These are phyloP conservation scores for Chlorociboria aeruginascens DNA, from an alignment of 495 filamentous ascomycete species.

Conservation along the genomic window DNA sequence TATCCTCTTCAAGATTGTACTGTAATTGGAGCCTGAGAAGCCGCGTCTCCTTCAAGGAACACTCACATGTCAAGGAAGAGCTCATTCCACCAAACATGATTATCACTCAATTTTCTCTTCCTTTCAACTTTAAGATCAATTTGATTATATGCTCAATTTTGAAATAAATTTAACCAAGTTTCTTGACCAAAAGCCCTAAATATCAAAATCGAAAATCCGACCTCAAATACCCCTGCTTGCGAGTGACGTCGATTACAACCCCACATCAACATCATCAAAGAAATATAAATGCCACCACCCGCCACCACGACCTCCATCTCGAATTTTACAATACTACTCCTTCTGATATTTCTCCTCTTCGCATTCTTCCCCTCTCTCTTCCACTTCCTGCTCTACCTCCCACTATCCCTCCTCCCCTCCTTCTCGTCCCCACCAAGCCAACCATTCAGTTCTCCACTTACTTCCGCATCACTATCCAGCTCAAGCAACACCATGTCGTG, in stretches of 20 bases:
- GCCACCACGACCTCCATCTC: conserved; percentile 8
- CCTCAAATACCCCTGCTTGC: conserved; percentile 1
- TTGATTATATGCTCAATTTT: too few relatives aligned
- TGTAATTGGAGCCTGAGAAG: background rate
- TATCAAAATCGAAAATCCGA: background rate
- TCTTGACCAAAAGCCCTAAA: background rate
- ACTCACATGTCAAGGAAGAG: background rate
- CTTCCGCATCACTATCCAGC: conserved; percentile 2
- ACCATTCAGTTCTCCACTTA: background rate
- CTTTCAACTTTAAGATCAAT: too few relatives aligned
- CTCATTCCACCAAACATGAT: too few relatives aligned
- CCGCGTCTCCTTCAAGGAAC: background rate
- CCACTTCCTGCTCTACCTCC: conserved; percentile 29
- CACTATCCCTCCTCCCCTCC: conserved; percentile 28
- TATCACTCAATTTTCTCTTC: too few relatives aligned
- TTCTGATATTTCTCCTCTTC: conserved; percentile 36
- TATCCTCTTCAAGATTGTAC: background rate
- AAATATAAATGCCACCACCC: conserved; percentile 7
- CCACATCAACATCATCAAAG: conserved; percentile 1
- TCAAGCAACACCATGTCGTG: conserved; percentile 45
- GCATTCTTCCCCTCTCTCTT: conserved; percentile 45
- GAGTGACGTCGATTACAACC: conserved; percentile 1
- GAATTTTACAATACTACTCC: conserved; percentile 28
- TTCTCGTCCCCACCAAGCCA: conserved; percentile 15
- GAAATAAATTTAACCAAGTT: too few relatives aligned